Base-by-base conservation (phyloP, 1,139 yeast species). In the Hemisphaericaspora subhashii region DNA sequence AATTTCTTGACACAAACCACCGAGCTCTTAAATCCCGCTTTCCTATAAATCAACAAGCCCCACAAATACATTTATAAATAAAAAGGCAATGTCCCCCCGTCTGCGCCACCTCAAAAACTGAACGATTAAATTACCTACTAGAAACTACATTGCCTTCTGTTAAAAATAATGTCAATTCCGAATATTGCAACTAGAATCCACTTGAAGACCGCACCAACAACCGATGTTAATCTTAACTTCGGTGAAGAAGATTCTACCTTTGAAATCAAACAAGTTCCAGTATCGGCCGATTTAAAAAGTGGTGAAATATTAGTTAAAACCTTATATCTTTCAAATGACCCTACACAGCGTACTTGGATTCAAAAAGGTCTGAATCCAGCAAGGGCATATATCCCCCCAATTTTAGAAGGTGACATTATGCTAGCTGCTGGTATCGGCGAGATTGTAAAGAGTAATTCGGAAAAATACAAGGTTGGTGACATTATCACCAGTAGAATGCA, bases 261-360 rank as follows among this genome's bases (percentile, higher is more conserved):
- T 40, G 55, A 54, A 36, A 33, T 54, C 13, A 45, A 39, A 18
- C 35, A 45, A 20, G 43, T 38, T n/a, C 30, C 45, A 1, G 36
- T 45, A 11, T 25, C 40, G 3, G 36, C 46, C 9, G 48, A 41
- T 10, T 52, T 77, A 38, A 50, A 65, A 41, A 69, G 66, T 1
- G 75, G 69, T 30, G 72, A 79, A 45, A 44, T 79, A 6, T 60
- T 78, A 25, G 64, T 79, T 20, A 72, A 77, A 55, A 58, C 68
- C 5, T 47, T 74, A 35, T 71, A 68, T 42, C 53, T 81, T n/a
- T 79, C 86, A 28, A 79, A 81, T 51, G 87, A 81, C 53, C 86
- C 87, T 12, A 77, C 83, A 9, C 86, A 80, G 54, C 75, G 82
- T 57, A 70, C 73, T 37, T 81, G 85, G 83, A 79, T 81, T 36